A percentile compares a stretch with the other conserved stretches of the same genome.
Evolutionary conservation across 2,329 filamentous ascomycete genomes (phyloP).

Genomic region (Beauveria pseudobassiana): DNA sequence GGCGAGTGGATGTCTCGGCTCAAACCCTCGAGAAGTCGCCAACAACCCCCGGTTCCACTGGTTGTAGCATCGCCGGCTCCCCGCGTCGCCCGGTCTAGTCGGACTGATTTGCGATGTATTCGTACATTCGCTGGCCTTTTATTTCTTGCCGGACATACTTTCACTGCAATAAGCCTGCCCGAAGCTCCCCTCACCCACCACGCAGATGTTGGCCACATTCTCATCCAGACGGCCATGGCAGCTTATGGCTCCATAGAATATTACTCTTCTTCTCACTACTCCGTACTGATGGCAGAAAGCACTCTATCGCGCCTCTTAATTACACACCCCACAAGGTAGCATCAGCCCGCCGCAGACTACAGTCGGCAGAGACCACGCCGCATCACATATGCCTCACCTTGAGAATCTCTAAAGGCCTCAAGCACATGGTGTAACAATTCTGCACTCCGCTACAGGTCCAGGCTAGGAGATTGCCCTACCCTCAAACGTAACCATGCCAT

Average conservation of each 20-base stretch:
- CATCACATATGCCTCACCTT: neutral
- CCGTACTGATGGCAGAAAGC: neutral
- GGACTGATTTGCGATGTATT: neutral
- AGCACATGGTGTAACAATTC: neutral
- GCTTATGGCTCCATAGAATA: conserved; percentile 10
- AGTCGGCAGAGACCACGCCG: neutral
- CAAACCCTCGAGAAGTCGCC: neutral
- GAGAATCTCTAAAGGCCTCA: neutral
- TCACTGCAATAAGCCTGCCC: neutral
- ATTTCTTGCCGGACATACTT: neutral
- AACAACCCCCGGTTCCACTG: conserved; percentile 2
- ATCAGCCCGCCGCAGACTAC: neutral
- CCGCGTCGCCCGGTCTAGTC: neutral
- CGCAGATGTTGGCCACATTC: neutral
- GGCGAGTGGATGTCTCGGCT: conserved; percentile 12
- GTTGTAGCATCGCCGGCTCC: conserved; percentile 2
- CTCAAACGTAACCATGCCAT: conserved; percentile 5
- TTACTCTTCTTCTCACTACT: neutral
- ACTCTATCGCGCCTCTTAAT: neutral
- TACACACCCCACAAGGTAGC: conserved; percentile 3
- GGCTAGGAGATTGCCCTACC: neutral
- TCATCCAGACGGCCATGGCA: neutral
- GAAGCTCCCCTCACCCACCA: neutral
- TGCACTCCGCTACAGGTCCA: neutral
- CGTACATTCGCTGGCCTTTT: neutral